Evolutionary conservation across 2,329 filamentous ascomycete species (phyloP).

Genomic region (Bipolaris sorokiniana): DNA sequence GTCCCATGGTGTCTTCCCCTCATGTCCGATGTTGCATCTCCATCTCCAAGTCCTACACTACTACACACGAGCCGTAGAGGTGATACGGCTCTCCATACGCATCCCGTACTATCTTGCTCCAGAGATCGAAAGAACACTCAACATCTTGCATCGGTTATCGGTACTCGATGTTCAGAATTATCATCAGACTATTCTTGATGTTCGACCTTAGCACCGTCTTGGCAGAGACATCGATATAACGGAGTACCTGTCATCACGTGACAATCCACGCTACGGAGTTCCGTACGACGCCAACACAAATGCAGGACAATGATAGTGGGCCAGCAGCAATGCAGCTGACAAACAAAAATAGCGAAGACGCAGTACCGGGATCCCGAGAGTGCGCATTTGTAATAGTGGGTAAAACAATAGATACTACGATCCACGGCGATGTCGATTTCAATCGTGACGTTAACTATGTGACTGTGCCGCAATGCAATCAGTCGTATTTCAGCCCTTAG

Average conservation of each 20-base stretch:
- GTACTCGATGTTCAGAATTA: not conserved
- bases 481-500: not conserved
- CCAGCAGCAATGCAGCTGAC: not conserved
- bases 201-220: not conserved
- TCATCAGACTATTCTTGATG: not conserved
- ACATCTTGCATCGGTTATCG: not conserved
- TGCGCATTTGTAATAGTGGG: not conserved
- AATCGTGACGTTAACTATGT: not conserved
- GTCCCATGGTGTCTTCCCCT: not conserved
- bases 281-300: slow-evolving; percentile 5
- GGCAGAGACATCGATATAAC: not conserved
- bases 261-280: slow-evolving; percentile 5
- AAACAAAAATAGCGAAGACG: not conserved
- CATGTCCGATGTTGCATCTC: not conserved
- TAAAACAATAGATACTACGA: not conserved
- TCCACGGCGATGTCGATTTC: not conserved
- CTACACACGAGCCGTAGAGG: not conserved
- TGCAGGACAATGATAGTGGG: not conserved
- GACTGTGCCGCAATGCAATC: not conserved
- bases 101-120: not conserved
- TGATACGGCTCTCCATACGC: slow-evolving; percentile 1
- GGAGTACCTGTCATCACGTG: not conserved
- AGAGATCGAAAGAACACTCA: not conserved
- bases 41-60: not conserved
- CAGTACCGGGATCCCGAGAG: not conserved